Evolutionary conservation across 2,329 filamentous ascomycete genomes (phyloP).

Genomic region (Aspergillus texensis): DNA sequence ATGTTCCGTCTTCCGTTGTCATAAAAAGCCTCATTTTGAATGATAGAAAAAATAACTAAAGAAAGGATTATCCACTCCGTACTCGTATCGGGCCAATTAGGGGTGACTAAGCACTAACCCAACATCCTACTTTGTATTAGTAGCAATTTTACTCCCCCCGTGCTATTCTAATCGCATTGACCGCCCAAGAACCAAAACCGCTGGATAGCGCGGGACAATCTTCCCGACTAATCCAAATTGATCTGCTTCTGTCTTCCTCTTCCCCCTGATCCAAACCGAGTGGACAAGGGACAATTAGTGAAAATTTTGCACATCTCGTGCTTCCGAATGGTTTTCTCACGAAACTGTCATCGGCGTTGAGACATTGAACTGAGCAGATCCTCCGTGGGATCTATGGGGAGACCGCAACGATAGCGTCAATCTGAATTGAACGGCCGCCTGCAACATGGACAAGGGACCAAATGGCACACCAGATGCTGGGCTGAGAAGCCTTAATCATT

Average conservation of each 20-base stretch:
- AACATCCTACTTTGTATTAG: background rate
- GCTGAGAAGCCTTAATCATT: conserved; percentile 77
- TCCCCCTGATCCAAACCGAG: background rate
- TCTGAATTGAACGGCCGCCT: conserved; percentile 21
- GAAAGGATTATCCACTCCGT: background rate
- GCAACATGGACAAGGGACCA: conserved; percentile 42
- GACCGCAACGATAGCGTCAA: conserved; percentile 18
- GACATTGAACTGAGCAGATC: conserved; percentile 2
- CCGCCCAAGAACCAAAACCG: conserved; percentile 2
- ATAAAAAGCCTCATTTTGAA: background rate
- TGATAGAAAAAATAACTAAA: background rate
- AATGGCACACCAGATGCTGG: conserved; percentile 62
- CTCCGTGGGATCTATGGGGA: conserved; percentile 26
- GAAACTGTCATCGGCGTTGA: background rate
- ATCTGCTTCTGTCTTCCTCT: background rate
- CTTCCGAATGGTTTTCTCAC: background rate
- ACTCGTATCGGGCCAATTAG: background rate
- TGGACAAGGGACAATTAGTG: background rate
- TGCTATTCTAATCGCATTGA: background rate
- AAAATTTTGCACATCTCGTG: background rate
- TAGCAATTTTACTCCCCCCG: background rate
- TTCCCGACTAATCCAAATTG: background rate
- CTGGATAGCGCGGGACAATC: background rate
- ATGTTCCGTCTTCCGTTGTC: background rate
- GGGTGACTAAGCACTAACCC: background rate